Evolutionary conservation across 768 basidiomycete species (phyloP), one percentile per base, ranked within the genome.

Genomic region (Tylopilus felleus): DNA sequence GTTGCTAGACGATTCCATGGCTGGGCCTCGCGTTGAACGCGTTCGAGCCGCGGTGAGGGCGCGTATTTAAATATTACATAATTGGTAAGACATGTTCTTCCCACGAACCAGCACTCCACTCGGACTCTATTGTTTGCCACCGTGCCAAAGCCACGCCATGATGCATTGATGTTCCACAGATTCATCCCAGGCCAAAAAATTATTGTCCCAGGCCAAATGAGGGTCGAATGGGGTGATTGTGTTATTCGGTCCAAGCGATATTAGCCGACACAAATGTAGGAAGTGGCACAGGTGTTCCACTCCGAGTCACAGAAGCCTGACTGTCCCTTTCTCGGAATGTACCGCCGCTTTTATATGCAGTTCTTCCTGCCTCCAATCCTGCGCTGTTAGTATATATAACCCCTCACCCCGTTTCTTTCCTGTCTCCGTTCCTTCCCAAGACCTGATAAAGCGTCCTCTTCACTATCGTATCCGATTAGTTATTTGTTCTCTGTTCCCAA

Each of bases 1-100:
- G 55, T 70, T 72, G 2, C 77, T 73, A 19, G 77, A 74, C 0
- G 86, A 85, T 42, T 85, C 76, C 86, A 88, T 87, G 29, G 45
- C 17, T 21, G n/a, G 17, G 40, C 54, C 54, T 47, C 47, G 43
- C 50, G 58, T 47, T 43, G 35, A 39, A 52, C 60, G 63, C 56
- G 62, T 64, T 63, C 53, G 21, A 49, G 50, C 29, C 59, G 58
- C 50, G 51, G 52, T 29, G 53, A 52, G 40, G 59, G 58, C 61
- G 68, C 57, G 38, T 55, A 41, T 33, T 31, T 13, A n/a, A 0
- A 0, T 43, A 56, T 64, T 65, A 65, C 51, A 39, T 65, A 64
- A 60, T 64, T 50, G 14, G 16, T 14, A 51, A 48, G n/a, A 33
- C 35, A 50, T 46, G 36, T 8, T 28, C 1, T 59, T 56, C 56